Percentiles rank a stretch among this genome's conserved stretches.
These are phyloP conservation scores for Botryotinia narcissicola DNA, from an alignment of 2,329 filamentous ascomycete genomes.

Conservation along the genomic window DNA sequence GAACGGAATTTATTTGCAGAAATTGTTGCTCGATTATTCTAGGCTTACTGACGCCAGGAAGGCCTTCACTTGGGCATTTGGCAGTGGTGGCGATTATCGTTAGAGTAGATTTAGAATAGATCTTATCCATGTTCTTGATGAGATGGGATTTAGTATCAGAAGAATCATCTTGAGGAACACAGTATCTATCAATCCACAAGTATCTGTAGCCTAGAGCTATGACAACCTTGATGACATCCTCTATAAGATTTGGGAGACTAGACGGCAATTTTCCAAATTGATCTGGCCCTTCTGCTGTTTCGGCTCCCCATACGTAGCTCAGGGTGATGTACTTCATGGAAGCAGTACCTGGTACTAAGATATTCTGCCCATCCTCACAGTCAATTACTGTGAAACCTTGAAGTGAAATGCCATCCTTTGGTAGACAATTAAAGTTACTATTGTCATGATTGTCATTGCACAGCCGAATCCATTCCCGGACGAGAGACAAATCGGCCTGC, in stretches of 20 bases:
- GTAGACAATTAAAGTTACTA: background rate
- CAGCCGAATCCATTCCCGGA: background rate
- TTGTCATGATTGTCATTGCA: background rate
- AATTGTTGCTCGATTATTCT: rapidly evolving
- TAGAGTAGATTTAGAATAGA: background rate
- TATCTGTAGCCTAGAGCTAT: background rate
- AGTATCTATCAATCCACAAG: background rate
- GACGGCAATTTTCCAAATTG: background rate
- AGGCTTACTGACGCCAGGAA: background rate
- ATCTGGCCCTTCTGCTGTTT: background rate
- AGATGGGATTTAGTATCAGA: background rate
- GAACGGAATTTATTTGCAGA: background rate
- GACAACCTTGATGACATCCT: background rate
- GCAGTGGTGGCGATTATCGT: background rate
- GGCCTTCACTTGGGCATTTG: background rate
- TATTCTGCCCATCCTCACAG: background rate
- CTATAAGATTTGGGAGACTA: background rate
- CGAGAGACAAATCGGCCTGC: background rate
- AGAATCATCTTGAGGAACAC: background rate
- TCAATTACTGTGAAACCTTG: background rate
- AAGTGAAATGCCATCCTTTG: background rate
- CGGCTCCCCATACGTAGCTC: background rate
- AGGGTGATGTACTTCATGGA: background rate
- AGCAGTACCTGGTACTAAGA: background rate
- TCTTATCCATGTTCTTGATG: background rate